Base-by-base conservation (phyloP, 73 alveolate species). In the Breviolum minutum region DNA sequence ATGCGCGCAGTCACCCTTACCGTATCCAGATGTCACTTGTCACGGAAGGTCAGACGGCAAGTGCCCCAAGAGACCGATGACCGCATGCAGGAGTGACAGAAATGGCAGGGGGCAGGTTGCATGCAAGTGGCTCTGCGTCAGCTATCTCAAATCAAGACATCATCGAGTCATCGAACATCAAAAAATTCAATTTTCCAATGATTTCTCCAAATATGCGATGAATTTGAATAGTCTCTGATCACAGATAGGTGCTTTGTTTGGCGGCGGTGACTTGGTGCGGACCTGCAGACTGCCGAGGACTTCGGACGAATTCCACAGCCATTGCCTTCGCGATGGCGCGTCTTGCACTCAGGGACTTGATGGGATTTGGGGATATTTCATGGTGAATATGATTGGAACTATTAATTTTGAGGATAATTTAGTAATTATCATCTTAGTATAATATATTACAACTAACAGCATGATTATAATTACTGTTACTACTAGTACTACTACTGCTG, bases 241-340 rank as follows among this genome's bases (percentile, higher is more conserved):
- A 2, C 54, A 40, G 54, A 40, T 40, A 40, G 54, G 54, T 40
- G 3, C 54, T 40, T 40, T 40, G 54, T 40, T 40, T 40, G 54
- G 3, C 54, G 54, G 3, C 54, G 54, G 54, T 40, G 54, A 40
- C 3, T 40, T 40, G 54, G 3, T 40, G 54, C 3, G 77, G 77
- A 68, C 24, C 24, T 68, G 77, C 77, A 17, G n/a, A 22, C 17
- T 22, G n/a, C n/a, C 17, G 48, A 81, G 90, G 90, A 81, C 71
- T 48, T 40, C 20, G 90, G 70, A 81, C 62, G 24, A 62, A n/a
- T 54, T 40, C 90, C 90, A 4, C 92, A 83, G 61, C 92, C 92
- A 6, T 83, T 83, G 92, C 92, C 92, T 83, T 83, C 92, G 8
- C 92, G n/a, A 26, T 83, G 92, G 92, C 92, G 92, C 10, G 90